These are phyloP conservation scores for Phlegmacium glaucopus DNA, from an alignment of 768 basidiomycete species.

Conservation along the genomic window DNA sequence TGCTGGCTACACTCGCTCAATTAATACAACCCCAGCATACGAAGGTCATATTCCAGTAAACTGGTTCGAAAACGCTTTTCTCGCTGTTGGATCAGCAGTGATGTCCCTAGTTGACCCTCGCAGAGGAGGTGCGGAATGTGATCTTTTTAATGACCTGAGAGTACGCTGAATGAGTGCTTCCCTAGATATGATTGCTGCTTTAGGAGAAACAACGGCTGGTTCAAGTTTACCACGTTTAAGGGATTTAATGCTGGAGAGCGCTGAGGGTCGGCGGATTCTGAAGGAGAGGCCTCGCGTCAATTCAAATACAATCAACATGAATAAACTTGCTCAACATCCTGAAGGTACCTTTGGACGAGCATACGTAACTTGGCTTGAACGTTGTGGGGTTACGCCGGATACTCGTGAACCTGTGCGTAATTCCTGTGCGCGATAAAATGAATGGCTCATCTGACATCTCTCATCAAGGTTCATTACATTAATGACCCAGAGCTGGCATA, in stretches of 20 bases:
- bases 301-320: slow-evolving; percentile 70
- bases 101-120: slow-evolving; percentile 79
- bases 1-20: slow-evolving; percentile 5
- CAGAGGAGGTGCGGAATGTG: slow-evolving; percentile 68
- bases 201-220: slow-evolving; percentile 91
- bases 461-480: slow-evolving; percentile 85
- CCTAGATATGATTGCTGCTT: slow-evolving; percentile 90
- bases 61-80: slow-evolving; percentile 78
- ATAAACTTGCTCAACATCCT: slow-evolving; percentile 58
- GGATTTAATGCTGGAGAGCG: slow-evolving; percentile 70
- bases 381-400: slow-evolving; percentile 89
- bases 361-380: slow-evolving; percentile 87
- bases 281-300: slow-evolving; percentile 82
- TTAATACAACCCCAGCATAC: slow-evolving; percentile 50
- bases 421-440: neutral
- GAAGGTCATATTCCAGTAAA: slow-evolving; percentile 81
- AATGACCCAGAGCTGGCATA: slow-evolving; percentile 95
- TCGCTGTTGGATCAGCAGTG: slow-evolving; percentile 82
- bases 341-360: slow-evolving; percentile 83
- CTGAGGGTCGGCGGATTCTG: slow-evolving; percentile 83
- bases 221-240: slow-evolving; percentile 72
- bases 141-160: neutral
- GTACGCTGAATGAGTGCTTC: slow-evolving; percentile 3
- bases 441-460: slow-evolving; percentile 1
- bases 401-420: slow-evolving; percentile 80